Percentiles rank a stretch among this genome's conserved stretches.
These are phyloP conservation scores for Hericium rajendrae DNA, from an alignment of 768 basidiomycete species.

Conservation along the genomic window DNA sequence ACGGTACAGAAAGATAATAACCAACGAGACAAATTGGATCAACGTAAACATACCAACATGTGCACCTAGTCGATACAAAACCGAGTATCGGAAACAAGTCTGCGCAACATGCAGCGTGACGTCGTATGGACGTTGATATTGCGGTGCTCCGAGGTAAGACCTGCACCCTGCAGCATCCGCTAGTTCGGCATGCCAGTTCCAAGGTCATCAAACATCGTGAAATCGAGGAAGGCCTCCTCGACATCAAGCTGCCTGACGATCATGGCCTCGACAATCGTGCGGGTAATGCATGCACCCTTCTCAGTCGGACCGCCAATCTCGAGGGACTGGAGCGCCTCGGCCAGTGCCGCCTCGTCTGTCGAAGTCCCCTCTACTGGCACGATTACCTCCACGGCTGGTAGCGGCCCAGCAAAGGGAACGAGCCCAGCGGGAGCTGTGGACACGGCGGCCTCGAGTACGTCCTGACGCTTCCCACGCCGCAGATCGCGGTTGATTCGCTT, in stretches of 20 bases:
- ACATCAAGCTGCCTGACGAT: conserved; percentile 69
- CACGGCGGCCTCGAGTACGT: conserved; percentile 17
- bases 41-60: no score
- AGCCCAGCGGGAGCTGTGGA: not conserved
- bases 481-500: conserved; percentile 1
- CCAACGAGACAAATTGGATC: no score
- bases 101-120: no score
- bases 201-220: conserved; percentile 18
- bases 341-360: conserved; percentile 16
- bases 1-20: no score
- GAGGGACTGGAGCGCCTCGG: conserved; percentile 18
- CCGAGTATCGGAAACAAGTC: no score
- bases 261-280: conserved; percentile 75
- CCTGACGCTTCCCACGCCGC: conserved; percentile 16
- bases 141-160: no score
- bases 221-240: conserved; percentile 71
- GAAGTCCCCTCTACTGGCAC: not conserved
- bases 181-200: no score
- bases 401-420: not conserved
- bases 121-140: no score
- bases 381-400: not conserved
- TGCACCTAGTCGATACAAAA: no score
- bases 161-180: no score
- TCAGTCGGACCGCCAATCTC: conserved; percentile 12
- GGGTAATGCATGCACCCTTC: conserved; percentile 27